These are phyloP conservation scores for Cladosporium oxysporum DNA, from an alignment of 2,329 filamentous ascomycete species.

Conservation along the genomic window DNA sequence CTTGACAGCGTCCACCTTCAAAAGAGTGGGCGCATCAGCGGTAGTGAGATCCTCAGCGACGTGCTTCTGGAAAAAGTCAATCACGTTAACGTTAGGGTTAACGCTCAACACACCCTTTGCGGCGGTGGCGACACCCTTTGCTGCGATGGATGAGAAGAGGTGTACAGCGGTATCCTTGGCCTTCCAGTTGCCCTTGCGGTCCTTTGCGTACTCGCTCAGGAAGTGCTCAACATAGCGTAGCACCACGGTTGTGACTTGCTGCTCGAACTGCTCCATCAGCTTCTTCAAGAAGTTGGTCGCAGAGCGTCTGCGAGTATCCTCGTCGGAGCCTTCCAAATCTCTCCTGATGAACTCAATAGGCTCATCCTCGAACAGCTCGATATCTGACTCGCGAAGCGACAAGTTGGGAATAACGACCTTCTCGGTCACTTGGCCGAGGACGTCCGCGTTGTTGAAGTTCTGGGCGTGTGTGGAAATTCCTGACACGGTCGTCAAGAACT, in stretches of 20 bases:
- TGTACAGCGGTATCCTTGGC: conserved; percentile 98
- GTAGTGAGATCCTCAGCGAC: conserved; percentile 84
- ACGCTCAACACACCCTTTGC: conserved; percentile 88
- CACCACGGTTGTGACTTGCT: conserved; percentile 81
- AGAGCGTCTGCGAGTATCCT: conserved; percentile 85
- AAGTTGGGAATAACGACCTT: conserved; percentile 96
- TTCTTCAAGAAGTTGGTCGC: conserved; percentile 92
- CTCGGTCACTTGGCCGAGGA: conserved; percentile 84
- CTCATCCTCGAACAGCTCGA: conserved; percentile 97
- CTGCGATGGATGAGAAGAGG: conserved; percentile 89
- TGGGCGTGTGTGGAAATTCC: conserved; percentile 74
- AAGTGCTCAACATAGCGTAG: conserved; percentile 85
- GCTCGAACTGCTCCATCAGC: conserved; percentile 85
- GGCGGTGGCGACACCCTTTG: conserved; percentile 83
- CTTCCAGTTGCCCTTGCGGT: conserved; percentile 77
- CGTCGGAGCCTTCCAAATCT: conserved; percentile 94
- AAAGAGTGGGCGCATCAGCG: conserved; percentile 73
- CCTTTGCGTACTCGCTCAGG: conserved; percentile 70
- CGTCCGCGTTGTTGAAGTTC: conserved; percentile 79
- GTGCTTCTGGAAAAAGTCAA: conserved; percentile 92
- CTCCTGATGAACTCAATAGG: conserved; percentile 97
- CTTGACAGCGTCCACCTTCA: conserved; percentile 98
- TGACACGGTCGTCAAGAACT: conserved; percentile 90
- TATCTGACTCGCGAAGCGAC: conserved; percentile 84
- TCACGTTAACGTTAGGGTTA: conserved; percentile 73